Conservation (phyloP, 2,329 filamentous ascomycete species). For the Ophiostoma novo-ulmi region DNA sequence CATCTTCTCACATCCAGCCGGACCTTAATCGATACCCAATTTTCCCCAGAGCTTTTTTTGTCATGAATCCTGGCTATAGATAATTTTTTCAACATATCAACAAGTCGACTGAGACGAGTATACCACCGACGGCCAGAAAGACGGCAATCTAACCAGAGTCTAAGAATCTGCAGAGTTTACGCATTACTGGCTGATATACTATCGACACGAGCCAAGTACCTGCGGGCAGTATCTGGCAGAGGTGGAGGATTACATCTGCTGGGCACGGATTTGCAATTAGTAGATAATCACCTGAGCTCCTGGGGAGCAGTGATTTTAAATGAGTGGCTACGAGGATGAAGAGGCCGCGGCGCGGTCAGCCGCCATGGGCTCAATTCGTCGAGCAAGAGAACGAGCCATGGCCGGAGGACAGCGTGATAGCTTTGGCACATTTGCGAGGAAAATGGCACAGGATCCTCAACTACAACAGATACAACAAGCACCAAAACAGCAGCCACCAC, state of each 20-base stretch:
- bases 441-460: slow-evolving; percentile 9
- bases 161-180: not conserved
- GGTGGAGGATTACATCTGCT: slow-evolving; percentile 26
- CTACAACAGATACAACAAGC: slow-evolving; percentile 12
- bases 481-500: slow-evolving; percentile 18
- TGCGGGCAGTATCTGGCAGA: slow-evolving; percentile 10
- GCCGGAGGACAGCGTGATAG: slow-evolving; percentile 37
- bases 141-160: not conserved
- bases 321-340: slow-evolving; percentile 54
- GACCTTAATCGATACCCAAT: slow-evolving; percentile 10
- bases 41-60: not conserved
- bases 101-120: not conserved
- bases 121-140: not conserved
- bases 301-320: slow-evolving; percentile 38
- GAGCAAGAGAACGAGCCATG: slow-evolving; percentile 50
- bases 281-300: slow-evolving; percentile 18
- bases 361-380: slow-evolving; percentile 46
- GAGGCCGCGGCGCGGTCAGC: slow-evolving; percentile 46
- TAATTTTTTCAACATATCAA: not conserved
- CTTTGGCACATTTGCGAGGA: slow-evolving; percentile 28
- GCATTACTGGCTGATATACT: not conserved
- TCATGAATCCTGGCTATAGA: not conserved
- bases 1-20: not conserved
- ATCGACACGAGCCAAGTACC: slow-evolving; percentile 1
- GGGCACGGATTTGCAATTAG: slow-evolving; percentile 1